Evolutionary conservation across 2,329 filamentous ascomycete genomes (phyloP), one percentile per base, ranked within the genome.

Genomic region (Aspergillus fumigatiaffinis): DNA sequence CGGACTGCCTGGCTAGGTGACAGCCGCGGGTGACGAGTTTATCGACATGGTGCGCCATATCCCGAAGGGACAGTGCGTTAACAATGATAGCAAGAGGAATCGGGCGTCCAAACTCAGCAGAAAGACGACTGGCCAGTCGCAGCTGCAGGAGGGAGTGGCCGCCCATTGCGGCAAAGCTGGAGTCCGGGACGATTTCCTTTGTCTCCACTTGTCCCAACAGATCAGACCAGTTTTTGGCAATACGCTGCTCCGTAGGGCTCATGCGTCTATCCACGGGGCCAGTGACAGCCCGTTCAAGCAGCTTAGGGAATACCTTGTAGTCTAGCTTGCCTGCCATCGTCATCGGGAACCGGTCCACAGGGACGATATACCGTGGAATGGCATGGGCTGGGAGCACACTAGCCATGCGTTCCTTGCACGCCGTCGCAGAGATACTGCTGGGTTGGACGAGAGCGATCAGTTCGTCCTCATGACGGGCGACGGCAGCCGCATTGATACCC

Each of bases 61-160:
- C 38, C 2, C 38, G 38, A 3, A 41, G 38, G 4, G 38, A 17
- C 4, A 14, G 38, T 5, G 38, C 38, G 12, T 41, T n/a, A 17
- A 57, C 35, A 32, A 57, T 23, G 7, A 29, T 9, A 2, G 26
- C 26, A 4, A 52, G 17, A 17, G 51, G 51, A 20, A 57, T 26
- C 6, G 25, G 20, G 20, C 53, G 10, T 12, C 8, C 46, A 41
- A 53, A 57, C 14, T 25, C 10, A 1, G 26, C 41, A 32, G 20
- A 41, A 6, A 57, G 49, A 10, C 38, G 53, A 41, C 42, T 58
- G n/a, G 44, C 60, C 41, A 56, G 47, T n/a, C 52, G 52, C 17
- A 64, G 52, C 51, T 63, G 61, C 12, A 58, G 25, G 7, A 64
- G 21, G 2, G 62, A 64, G 47, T 64, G 53, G 2, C 61, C 62